A percentile compares a stretch with the other conserved stretches of the same genome.
These are phyloP conservation scores for Dichomitus squalens DNA, from an alignment of 1,284 basidiomycete genomes.

Conservation along the genomic window DNA sequence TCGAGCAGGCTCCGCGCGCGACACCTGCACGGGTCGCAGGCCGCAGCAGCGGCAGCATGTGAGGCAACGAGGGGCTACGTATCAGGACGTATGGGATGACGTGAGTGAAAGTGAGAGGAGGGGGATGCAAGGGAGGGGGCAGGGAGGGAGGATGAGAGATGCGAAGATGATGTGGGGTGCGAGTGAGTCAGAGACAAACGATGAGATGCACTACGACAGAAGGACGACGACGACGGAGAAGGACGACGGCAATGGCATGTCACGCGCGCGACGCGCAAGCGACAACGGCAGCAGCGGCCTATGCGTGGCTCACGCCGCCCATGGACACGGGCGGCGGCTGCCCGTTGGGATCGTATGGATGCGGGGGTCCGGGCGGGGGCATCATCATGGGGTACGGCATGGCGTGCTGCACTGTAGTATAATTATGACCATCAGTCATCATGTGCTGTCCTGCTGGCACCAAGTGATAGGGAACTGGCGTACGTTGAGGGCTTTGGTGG, in stretches of 20 bases:
- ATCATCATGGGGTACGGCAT: conserved; percentile 87
- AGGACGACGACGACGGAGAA: neutral
- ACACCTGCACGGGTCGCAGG: conserved; percentile 2
- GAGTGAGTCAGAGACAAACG: conserved; percentile 17
- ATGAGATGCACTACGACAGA: conserved; percentile 15
- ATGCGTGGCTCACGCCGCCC: conserved; percentile 65
- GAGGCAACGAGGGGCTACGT: neutral
- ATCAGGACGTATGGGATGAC: neutral
- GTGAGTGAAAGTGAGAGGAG: neutral
- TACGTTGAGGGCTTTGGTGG: conserved; percentile 84
- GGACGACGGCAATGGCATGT: neutral
- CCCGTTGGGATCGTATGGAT: conserved; percentile 61
- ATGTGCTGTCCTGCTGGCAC: conserved; percentile 6
- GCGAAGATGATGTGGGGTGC: neutral
- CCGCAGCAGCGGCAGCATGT: neutral
- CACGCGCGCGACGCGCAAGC: neutral
- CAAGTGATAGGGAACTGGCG: conserved; percentile 39
- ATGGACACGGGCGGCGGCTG: conserved; percentile 70
- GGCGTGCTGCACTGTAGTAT: conserved; percentile 70
- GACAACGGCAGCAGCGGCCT: neutral
- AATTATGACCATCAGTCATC: conserved; percentile 21
- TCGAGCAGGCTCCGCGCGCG: conserved; percentile 10
- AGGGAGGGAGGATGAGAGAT: neutral
- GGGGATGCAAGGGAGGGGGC: neutral
- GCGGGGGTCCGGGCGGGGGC: conserved; percentile 71